Percentiles rank a stretch among this genome's conserved stretches.
Evolutionary conservation across 192 early-diverging fungal species (phyloP).

Genomic region (Coemansia sp.): DNA sequence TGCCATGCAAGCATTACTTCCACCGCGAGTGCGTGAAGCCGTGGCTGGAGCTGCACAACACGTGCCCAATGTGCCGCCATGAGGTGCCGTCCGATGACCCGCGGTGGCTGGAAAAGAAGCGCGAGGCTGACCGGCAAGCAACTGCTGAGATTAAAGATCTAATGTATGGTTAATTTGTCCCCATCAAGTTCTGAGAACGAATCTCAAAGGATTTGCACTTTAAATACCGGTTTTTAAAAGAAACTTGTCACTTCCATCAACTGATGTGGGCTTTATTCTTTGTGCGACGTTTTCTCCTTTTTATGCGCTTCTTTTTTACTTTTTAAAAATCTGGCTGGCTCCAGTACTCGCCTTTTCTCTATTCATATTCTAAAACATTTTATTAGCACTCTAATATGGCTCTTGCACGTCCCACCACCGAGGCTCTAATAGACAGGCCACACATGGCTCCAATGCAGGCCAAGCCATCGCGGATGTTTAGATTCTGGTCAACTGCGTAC

Average conservation of each 20-base stretch:
- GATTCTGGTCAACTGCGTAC: slow-evolving; percentile 1
- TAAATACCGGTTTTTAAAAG: not conserved
- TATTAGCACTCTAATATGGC: not conserved
- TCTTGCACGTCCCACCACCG: not conserved
- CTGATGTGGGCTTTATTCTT: slow-evolving; percentile 4
- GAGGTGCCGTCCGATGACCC: slow-evolving; percentile 53
- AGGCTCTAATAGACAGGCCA: not conserved
- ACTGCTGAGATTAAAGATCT: slow-evolving; percentile 31
- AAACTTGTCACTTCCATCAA: not conserved
- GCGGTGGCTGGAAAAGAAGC: slow-evolving; percentile 48
- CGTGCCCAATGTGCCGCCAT: slow-evolving; percentile 51
- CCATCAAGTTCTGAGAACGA: not conserved
- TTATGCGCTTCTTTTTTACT: slow-evolving; percentile 4
- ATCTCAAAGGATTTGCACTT: not conserved
- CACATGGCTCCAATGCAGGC: slow-evolving; percentile 1
- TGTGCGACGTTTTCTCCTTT: not conserved
- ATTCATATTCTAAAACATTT: slow-evolving; percentile 4
- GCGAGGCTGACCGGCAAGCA: slow-evolving; percentile 29
- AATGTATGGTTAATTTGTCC: slow-evolving; percentile 37
- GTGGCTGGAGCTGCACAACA: slow-evolving; percentile 56
- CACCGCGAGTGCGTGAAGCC: slow-evolving; percentile 42
- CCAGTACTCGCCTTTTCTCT: not conserved
- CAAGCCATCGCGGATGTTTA: slow-evolving; percentile 11
- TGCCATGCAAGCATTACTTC: slow-evolving; percentile 46
- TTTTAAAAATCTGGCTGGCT: slow-evolving; percentile 7